These are phyloP conservation scores for Torrubiellomyces zombiae DNA, from an alignment of 2,329 filamentous ascomycete species.

Conservation along the genomic window DNA sequence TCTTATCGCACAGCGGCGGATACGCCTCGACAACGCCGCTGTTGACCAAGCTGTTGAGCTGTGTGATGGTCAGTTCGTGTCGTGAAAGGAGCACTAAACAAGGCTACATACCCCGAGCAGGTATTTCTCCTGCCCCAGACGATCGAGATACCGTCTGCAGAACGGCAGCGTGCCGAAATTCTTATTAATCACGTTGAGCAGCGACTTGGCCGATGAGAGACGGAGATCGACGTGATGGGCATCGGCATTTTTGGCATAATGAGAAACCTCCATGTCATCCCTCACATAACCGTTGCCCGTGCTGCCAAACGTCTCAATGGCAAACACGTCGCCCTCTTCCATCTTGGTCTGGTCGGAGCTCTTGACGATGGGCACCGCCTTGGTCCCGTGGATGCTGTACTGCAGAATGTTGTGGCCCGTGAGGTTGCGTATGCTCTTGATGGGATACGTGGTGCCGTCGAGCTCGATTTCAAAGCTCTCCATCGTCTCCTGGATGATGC, in stretches of 20 bases:
- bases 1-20: slow-evolving; percentile 76
- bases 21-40: slow-evolving; percentile 80
- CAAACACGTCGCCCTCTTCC: slow-evolving; percentile 92
- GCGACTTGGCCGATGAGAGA: slow-evolving; percentile 65
- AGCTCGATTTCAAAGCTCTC: slow-evolving; percentile 84
- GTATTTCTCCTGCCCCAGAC: slow-evolving; percentile 89
- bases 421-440: slow-evolving; percentile 76
- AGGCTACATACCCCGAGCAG: slow-evolving; percentile 56
- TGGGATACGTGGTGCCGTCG: slow-evolving; percentile 57
- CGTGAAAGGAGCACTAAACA: too few species aligned
- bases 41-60: slow-evolving; percentile 75
- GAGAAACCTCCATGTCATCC: slow-evolving; percentile 79
- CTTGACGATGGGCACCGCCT: slow-evolving; percentile 90
- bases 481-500: slow-evolving; percentile 77
- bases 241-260: slow-evolving; percentile 65
- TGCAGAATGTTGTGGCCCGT: slow-evolving; percentile 82
- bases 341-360: slow-evolving; percentile 80
- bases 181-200: slow-evolving; percentile 83
- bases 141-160: slow-evolving; percentile 79
- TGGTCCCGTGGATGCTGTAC: slow-evolving; percentile 81
- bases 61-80: slow-evolving; percentile 1
- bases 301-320: slow-evolving; percentile 90
- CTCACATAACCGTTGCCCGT: slow-evolving; percentile 78
- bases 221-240: slow-evolving; percentile 61
- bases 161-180: slow-evolving; percentile 91